These are phyloP conservation scores for Puccinia horiana DNA, from an alignment of 1,284 basidiomycete species.

Conservation along the genomic window DNA sequence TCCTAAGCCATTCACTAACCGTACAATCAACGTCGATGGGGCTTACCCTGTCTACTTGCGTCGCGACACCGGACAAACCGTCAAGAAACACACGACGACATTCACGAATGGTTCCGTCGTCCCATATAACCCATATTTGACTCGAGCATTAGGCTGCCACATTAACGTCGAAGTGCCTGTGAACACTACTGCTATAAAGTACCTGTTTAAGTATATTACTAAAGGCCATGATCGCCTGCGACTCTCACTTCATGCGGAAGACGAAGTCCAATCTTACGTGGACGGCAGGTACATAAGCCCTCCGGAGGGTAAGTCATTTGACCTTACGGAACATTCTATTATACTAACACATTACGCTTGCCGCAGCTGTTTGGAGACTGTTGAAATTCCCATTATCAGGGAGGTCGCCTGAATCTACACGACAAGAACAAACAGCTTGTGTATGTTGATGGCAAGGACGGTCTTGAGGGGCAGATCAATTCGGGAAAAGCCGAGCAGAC, in stretches of 20 bases:
- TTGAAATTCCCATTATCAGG: not conserved
- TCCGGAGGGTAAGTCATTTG: slow-evolving; percentile 29
- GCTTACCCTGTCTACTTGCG: not conserved
- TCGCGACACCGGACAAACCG: not conserved
- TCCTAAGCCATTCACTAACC: not conserved
- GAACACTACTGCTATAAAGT: not conserved
- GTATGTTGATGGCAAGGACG: not conserved
- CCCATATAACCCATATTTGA: not conserved
- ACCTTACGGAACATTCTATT: too few relatives aligned
- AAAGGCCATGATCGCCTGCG: slow-evolving; percentile 24
- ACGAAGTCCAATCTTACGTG: not conserved
- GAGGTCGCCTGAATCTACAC: not conserved
- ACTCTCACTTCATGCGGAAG: not conserved
- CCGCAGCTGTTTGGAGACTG: too few relatives aligned
- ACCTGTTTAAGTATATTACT: slow-evolving; percentile 25
- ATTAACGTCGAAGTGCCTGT: slow-evolving; percentile 13
- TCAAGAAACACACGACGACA: not conserved
- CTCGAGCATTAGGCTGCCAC: not conserved
- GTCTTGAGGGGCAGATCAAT: not conserved
- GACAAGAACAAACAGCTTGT: not conserved
- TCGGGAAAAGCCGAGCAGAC: not conserved
- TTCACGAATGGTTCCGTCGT: slow-evolving; percentile 15
- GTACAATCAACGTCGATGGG: not conserved
- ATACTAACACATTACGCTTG: too few relatives aligned
- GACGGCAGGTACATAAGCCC: slow-evolving; percentile 8